Evolutionary conservation across 108 stramenopile species (phyloP).

Genomic region (Aurantiochytrium sp.): DNA sequence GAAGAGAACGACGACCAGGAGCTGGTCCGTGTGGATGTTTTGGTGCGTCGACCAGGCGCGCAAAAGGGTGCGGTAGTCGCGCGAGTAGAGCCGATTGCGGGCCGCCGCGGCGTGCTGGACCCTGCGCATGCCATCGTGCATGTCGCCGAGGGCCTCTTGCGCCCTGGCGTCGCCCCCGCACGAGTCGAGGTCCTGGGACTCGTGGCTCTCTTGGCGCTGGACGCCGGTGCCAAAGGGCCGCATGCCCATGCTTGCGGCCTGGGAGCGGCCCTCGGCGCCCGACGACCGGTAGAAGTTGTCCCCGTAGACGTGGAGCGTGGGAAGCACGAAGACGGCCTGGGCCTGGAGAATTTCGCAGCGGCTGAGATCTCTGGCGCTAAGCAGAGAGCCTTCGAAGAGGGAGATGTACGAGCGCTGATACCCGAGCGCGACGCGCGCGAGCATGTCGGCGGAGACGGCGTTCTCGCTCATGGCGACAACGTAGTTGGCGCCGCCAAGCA

Average conservation of each 20-base stretch:
- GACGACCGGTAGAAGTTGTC: background rate
- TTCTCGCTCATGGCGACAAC: background rate
- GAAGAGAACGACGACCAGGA: background rate
- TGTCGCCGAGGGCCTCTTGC: background rate
- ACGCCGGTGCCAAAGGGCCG: too few species aligned
- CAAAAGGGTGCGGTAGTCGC: background rate
- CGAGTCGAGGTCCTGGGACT: too few species aligned
- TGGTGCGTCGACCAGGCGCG: background rate
- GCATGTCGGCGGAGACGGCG: background rate
- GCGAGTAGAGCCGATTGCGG: background rate
- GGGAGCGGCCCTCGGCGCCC: too few species aligned
- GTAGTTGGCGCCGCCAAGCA: background rate
- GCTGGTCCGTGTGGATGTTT: background rate
- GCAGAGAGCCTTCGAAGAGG: background rate
- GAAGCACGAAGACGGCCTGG: background rate
- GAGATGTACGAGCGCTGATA: background rate
- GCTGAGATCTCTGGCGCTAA: background rate
- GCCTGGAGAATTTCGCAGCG: background rate
- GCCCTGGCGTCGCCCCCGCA: too few species aligned
- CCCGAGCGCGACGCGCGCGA: background rate
- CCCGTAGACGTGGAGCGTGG: background rate
- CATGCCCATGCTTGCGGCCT: background rate
- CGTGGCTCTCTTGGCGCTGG: too few species aligned
- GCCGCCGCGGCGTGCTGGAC: background rate
- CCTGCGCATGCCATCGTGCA: background rate